phyloP scores from a whole-genome alignment of 2,329 filamentous ascomycete genomes.

The Penicillium sp. region DNA sequence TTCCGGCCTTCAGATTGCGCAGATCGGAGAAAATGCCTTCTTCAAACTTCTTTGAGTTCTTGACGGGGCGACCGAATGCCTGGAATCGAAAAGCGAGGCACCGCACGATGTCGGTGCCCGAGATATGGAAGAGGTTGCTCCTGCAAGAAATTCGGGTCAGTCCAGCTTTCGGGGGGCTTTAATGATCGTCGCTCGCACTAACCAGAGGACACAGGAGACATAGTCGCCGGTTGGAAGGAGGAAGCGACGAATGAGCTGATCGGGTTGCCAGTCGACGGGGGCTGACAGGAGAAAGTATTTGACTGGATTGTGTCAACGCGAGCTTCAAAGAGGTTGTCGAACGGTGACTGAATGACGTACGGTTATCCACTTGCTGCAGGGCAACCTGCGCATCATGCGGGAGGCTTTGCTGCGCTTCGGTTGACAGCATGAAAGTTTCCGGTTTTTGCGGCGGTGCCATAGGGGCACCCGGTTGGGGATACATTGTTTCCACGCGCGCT shows the following conservation, averaged over 20 bases:
- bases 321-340: not conserved
- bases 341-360: constrained; percentile 55
- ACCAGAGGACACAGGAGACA: constrained; percentile 96
- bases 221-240: constrained; percentile 97
- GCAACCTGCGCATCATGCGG: constrained; percentile 96
- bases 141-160: constrained; percentile 41
- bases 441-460: constrained; percentile 95
- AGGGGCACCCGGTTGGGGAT: constrained; percentile 71
- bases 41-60: constrained; percentile 99
- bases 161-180: not conserved
- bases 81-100: constrained; percentile 98
- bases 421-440: constrained; percentile 98
- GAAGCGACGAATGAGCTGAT: constrained; percentile 95
- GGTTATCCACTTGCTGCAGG: constrained; percentile 95
- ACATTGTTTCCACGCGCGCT: constrained; percentile 55
- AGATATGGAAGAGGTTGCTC: constrained; percentile 99
- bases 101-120: constrained; percentile 96
- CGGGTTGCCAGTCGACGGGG: constrained; percentile 93
- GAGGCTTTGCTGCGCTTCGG: constrained; percentile 92
- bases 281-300: constrained; percentile 99
- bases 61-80: constrained; percentile 95
- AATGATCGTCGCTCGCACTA: constrained; percentile 27
- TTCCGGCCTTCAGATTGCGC: constrained; percentile 96
- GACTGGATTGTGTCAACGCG: constrained; percentile 54
- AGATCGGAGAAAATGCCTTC: constrained; percentile 99